A percentile compares a stretch with the other conserved stretches of the same genome.
phyloP scores from a whole-genome alignment of 495 filamentous ascomycete species.

The Daldinia vernicosa region DNA sequence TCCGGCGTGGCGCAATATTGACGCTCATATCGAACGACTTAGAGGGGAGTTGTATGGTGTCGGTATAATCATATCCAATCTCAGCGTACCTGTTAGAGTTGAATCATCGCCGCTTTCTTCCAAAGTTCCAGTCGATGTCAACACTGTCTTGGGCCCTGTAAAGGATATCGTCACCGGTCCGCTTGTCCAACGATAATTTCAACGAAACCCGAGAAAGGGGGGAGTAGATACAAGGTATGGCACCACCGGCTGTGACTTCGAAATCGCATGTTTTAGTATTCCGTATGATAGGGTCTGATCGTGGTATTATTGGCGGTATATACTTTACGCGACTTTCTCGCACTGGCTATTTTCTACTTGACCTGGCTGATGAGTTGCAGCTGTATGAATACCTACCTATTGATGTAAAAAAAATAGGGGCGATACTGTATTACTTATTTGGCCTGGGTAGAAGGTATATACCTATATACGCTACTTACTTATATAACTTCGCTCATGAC shows the following conservation, averaged over 20 bases:
- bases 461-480: neutral
- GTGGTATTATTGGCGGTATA: neutral
- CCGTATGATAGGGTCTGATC: neutral
- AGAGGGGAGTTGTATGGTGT: too few species aligned
- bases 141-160: slow-evolving; percentile 11
- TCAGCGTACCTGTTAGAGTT: neutral
- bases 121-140: slow-evolving; percentile 39
- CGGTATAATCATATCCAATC: too few species aligned
- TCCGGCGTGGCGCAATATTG: too few species aligned
- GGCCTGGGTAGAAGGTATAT: neutral
- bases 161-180: neutral
- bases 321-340: neutral
- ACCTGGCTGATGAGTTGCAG: neutral
- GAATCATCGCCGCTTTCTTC: neutral
- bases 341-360: too few species aligned
- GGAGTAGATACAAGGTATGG: neutral
- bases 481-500: neutral
- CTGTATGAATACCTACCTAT: neutral
- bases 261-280: neutral
- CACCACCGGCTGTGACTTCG: neutral
- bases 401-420: neutral
- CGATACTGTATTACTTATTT: neutral
- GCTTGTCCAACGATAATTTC: neutral
- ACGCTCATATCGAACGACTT: too few species aligned
- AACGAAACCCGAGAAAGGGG: neutral